Evolutionary conservation across 2,329 filamentous ascomycete genomes (phyloP), one percentile per base, ranked within the genome.

Genomic region (Penicillium sp.): DNA sequence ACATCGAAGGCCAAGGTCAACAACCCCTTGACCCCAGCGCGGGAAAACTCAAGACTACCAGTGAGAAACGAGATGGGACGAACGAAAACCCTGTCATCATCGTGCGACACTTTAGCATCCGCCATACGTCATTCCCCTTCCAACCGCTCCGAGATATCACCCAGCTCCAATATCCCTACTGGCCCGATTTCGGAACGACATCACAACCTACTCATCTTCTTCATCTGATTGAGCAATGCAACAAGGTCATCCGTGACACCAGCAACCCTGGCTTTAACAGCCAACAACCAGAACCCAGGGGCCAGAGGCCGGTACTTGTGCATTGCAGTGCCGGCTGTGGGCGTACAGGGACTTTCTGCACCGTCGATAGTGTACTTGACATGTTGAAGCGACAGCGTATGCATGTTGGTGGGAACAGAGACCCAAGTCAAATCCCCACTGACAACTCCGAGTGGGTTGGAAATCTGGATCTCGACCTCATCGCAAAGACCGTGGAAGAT

Each of bases 261-360:
- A 68, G 65, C 58, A 57, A 64, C 27, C 52, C 66, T 42, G 46
- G 54, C 6, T 57, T 65, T 22, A 58, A 55, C n/a, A 62, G 68
- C 5, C 68, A 75, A 9, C 86, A 88, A 44, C 86, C 89, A 0
- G 85, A 87, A 60, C 70, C 69, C 3, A 56, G 60, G 29, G 66
- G 67, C 14, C 77, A 81, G 22, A 82, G 90, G 29, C 93, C 93
- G 7, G 86, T 97, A 64, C 73, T 99, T 21, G 93, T 99, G 0
- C 94, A 99, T 71, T 99, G 94, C 76, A 96, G 91, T 50, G 94
- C 94, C 4, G 94, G 94, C 0, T 99, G 94, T 74, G 94, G 94
- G 0, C 88, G 94, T 13, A 99, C 94, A 0, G 94, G 94, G 3
- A 93, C 94, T 0, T 99, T 97, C 69, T 97, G 94, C 72, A 96